phyloP scores from a whole-genome alignment of 2,329 filamentous ascomycete species.

The Huntiella bhutanensis region DNA sequence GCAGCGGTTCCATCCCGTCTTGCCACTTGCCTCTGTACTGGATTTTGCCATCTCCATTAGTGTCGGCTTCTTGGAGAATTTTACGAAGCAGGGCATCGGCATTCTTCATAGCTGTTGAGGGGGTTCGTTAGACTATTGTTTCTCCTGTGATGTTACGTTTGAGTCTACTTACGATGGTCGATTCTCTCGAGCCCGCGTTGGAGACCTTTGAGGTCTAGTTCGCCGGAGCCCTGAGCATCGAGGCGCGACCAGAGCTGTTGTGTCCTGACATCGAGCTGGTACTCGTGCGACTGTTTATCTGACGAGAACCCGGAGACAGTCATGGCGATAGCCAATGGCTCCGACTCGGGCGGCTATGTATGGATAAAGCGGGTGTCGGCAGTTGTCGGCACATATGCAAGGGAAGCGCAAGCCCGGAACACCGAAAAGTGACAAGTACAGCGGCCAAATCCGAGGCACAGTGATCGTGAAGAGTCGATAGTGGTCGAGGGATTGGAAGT shows the following conservation, averaged over 20 bases:
- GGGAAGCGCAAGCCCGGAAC: neutral
- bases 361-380: neutral
- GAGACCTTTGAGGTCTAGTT: constrained; percentile 67
- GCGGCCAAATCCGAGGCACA: neutral
- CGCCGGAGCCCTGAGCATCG: constrained; percentile 56
- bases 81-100: constrained; percentile 68
- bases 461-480: too few species aligned
- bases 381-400: neutral
- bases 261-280: constrained; percentile 59
- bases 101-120: constrained; percentile 53
- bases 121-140: neutral
- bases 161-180: constrained; percentile 55
- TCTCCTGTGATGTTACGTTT: neutral
- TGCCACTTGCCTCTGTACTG: constrained; percentile 58
- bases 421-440: too few species aligned
- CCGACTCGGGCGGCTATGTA: neutral
- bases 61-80: constrained; percentile 68
- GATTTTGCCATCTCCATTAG: constrained; percentile 73
- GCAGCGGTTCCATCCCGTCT: neutral
- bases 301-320: constrained; percentile 5
- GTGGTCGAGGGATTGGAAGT: neutral
- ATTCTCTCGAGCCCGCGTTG: constrained; percentile 72
- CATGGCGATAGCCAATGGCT: constrained; percentile 7
- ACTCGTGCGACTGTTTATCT: constrained; percentile 4
- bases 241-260: constrained; percentile 70